phyloP scores from a whole-genome alignment of 176 grass and related monocot genomes.

The Juncus effusus region DNA sequence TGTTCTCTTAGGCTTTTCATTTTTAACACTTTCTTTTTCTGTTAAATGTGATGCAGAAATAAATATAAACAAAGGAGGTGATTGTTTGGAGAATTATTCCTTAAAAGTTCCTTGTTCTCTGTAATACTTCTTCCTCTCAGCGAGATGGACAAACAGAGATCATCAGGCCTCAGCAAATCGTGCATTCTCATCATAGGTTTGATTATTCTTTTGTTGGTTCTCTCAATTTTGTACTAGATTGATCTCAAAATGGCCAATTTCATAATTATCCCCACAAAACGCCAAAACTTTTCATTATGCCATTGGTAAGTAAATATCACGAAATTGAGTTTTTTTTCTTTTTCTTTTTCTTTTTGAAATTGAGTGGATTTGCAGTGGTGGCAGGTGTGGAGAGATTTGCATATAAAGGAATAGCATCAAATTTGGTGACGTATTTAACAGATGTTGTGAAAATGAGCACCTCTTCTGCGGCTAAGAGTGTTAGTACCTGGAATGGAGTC shows the following conservation, averaged over 20 bases:
- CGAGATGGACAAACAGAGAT: slow-evolving; percentile 29
- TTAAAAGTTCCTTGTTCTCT: background rate
- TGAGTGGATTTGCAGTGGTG: slow-evolving; percentile 44
- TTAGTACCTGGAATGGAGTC: slow-evolving; percentile 73
- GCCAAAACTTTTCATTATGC: too few species aligned
- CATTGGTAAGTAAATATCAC: background rate
- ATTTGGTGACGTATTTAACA: slow-evolving; percentile 83
- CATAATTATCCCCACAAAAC: too few species aligned
- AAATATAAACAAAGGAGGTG: background rate
- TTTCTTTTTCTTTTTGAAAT: too few species aligned
- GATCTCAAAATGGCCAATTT: background rate
- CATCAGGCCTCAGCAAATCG: slow-evolving; percentile 41
- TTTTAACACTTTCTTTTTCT: background rate
- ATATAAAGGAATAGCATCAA: slow-evolving; percentile 86
- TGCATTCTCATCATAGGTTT: slow-evolving; percentile 84
- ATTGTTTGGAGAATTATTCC: background rate
- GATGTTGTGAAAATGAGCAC: slow-evolving; percentile 72
- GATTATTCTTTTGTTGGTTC: slow-evolving; percentile 3
- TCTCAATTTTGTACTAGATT: background rate
- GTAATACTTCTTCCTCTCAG: background rate
- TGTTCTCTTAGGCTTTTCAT: slow-evolving; percentile 15
- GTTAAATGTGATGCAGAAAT: background rate
- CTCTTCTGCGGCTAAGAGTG: slow-evolving; percentile 65
- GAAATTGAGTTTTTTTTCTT: background rate
- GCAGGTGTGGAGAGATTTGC: slow-evolving; percentile 79